Conservation (phyloP, 2,329 filamentous ascomycete species). For the Verticillium dahliae region DNA sequence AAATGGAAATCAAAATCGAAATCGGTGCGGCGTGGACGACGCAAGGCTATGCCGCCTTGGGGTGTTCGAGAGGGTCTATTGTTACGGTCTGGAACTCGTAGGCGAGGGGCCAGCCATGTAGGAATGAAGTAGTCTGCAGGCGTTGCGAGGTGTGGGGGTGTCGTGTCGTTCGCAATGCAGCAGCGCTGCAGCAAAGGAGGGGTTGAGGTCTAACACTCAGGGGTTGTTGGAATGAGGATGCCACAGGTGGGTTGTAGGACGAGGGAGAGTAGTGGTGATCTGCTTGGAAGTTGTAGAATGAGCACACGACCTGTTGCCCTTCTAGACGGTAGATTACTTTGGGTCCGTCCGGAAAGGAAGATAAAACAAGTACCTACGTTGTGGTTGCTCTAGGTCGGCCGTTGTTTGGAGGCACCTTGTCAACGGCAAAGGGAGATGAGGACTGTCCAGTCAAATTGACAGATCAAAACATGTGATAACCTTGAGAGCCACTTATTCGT, state of each 20-base stretch:
- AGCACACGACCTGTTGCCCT: conserved; percentile 34
- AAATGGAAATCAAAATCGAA: not conserved
- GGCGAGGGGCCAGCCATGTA: not conserved
- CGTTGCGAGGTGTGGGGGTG: not conserved
- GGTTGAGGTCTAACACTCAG: not conserved
- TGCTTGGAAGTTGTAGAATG: not conserved
- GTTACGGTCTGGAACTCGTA: not conserved
- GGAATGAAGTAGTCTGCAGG: not conserved
- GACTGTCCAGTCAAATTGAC: not conserved
- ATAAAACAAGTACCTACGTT: not conserved
- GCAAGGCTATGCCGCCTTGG: not conserved
- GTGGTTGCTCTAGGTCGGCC: not conserved
- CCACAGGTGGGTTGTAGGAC: not conserved
- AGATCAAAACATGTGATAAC: not conserved
- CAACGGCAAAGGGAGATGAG: not conserved
- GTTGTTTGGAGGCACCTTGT: not conserved
- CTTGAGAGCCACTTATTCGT: not conserved
- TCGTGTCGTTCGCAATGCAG: not conserved
- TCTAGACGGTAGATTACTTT: conserved; percentile 7
- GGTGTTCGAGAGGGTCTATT: not conserved
- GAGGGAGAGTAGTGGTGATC: not conserved
- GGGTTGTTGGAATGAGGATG: not conserved
- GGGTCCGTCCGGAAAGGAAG: not conserved
- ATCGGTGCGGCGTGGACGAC: not conserved
- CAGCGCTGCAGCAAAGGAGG: not conserved